Evolutionary conservation across 257 asterid genomes (phyloP), one percentile per base, ranked within the genome.

Genomic region (Lithospermum erythrorhizon): DNA sequence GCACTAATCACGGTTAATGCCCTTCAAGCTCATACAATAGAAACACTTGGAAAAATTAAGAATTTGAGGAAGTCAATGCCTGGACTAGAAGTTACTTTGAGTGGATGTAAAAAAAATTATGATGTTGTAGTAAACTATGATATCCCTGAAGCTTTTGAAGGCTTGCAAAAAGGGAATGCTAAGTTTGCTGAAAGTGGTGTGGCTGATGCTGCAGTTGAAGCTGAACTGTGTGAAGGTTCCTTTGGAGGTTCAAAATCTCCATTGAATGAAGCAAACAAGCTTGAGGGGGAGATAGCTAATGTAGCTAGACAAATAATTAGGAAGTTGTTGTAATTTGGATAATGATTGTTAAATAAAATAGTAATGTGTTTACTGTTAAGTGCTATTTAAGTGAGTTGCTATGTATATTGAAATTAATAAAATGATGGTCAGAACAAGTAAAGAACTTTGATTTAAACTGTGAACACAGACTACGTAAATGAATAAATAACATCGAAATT

Each of bases 101-200:
- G 49, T 7, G 19, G 52, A 21, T 62, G 66, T 52, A 6, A 19
- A 0, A 6, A 49, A 8, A 9, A 17, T 24, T 62, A 62, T 15
- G 29, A 27, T 53, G 59, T 48, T 6, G 66, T 62, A 7, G 0
- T 78, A 20, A 61, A 15, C 41, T 78, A 81, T 17, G 87, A 80
- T 61, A 68, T 86, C 2, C 84, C 82, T 7, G 83, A 75, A 53
- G 85, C 93, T 0, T 72, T 74, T 32, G 79, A 71, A 29, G 82
- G 65, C 14, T 65, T 83, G 24, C 76, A 54, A 16, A 68, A 27
- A 30, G 84, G 87, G 0, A 78, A 59, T 4, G 87, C 89, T 3
- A 83, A 77, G 49, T 79, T 81, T 54, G 95, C 89, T 6, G 83
- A 75, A 25, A 58, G 35, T 22, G 89, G 86, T 45, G 82, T 86